These are phyloP conservation scores for Anthoceros angustus DNA, from an alignment of 225 moss, liverwort and hornwort species.

Conservation along the genomic window DNA sequence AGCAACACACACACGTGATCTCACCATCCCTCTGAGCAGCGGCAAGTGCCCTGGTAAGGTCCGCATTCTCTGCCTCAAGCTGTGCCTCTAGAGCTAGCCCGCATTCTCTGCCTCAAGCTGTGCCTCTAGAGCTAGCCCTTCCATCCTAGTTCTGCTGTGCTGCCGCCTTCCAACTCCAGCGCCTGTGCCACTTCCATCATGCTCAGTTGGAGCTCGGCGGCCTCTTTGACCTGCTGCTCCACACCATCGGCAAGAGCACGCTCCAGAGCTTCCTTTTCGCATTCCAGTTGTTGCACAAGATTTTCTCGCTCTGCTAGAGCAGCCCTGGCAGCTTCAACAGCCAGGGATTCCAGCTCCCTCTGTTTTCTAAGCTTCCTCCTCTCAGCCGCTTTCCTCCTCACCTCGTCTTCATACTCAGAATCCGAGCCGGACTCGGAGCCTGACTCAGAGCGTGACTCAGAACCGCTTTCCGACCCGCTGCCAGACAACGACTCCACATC, in stretches of 20 bases:
- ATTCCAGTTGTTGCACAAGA: conserved; percentile 40
- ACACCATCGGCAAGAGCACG: conserved; percentile 48
- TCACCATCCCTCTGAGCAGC: conserved; percentile 60
- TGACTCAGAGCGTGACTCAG: no score
- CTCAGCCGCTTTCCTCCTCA: conserved; percentile 32
- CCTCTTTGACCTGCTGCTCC: conserved; percentile 64
- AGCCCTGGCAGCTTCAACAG: conserved; percentile 50
- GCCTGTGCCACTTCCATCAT: conserved; percentile 61
- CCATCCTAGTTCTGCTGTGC: conserved; percentile 40
- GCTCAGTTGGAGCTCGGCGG: conserved; percentile 50
- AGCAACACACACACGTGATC: no score
- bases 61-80: no score
- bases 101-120: conserved; percentile 68
- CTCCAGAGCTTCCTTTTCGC: conserved; percentile 44
- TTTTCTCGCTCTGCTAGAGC: conserved; percentile 54
- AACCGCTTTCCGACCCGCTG: conserved; percentile 42
- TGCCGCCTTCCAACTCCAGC: conserved; percentile 60
- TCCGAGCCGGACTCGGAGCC: no score
- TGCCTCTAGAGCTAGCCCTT: conserved; percentile 53
- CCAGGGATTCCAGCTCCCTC: conserved; percentile 34
- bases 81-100: no score
- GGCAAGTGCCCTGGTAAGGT: conserved; percentile 58
- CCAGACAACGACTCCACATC: conserved; percentile 25
- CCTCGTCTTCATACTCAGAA: conserved; percentile 55
- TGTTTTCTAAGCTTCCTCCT: conserved; percentile 37